Evolutionary conservation across 2,329 filamentous ascomycete species (phyloP).

Genomic region (Talaromyces sp.): DNA sequence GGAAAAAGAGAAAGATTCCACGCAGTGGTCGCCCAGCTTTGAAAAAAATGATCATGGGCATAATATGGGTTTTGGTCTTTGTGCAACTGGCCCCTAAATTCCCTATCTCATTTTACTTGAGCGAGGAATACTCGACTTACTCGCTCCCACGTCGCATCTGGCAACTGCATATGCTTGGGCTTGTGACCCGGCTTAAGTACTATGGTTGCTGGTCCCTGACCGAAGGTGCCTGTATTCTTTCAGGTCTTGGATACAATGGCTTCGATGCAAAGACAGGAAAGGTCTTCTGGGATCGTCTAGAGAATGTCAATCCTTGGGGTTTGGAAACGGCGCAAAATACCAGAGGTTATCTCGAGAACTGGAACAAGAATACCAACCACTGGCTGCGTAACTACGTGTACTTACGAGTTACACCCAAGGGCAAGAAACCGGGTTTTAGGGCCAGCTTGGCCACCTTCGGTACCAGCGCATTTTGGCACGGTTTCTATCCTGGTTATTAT

Average conservation of each 20-base stretch:
- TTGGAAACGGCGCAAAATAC: constrained; percentile 92
- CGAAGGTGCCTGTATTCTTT: constrained; percentile 90
- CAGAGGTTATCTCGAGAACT: constrained; percentile 83
- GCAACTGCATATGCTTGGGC: constrained; percentile 76
- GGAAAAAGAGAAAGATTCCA: constrained; percentile 88
- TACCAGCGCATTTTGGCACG: constrained; percentile 96
- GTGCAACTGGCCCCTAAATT: constrained; percentile 69
- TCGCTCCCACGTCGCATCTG: constrained; percentile 70
- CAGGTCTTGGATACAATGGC: constrained; percentile 91
- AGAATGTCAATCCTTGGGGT: constrained; percentile 81
- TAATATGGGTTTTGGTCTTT: constrained; percentile 77
- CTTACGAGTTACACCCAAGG: constrained; percentile 86
- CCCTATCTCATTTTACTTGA: constrained; percentile 60
- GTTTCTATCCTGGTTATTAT: constrained; percentile 97
- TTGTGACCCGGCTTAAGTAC: constrained; percentile 85
- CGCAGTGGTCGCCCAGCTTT: constrained; percentile 82
- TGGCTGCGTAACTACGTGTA: constrained; percentile 98
- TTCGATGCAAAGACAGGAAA: constrained; percentile 80
- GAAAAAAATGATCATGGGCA: constrained; percentile 68
- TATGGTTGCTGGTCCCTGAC: constrained; percentile 94
- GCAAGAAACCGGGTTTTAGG: constrained; percentile 93
- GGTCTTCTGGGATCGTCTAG: constrained; percentile 82
- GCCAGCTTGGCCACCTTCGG: constrained; percentile 91
- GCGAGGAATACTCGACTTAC: constrained; percentile 64
- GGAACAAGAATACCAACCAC: constrained; percentile 98